Conservation (phyloP, 768 basidiomycete species). For the Hygrophorus pudorinus region DNA sequence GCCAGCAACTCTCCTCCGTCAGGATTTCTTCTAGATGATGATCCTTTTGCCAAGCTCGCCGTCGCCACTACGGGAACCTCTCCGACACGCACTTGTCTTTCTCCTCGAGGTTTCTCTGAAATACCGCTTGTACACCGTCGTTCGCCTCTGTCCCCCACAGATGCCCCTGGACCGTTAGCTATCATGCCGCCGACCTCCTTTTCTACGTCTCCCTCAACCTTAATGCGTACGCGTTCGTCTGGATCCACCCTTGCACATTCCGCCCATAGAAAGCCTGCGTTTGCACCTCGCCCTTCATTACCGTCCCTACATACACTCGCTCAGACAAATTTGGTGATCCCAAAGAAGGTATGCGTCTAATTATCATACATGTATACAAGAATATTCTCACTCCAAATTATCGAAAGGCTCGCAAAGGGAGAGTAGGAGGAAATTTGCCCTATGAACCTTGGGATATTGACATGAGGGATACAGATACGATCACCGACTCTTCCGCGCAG, state of each 20-base stretch:
- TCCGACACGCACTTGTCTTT: background rate
- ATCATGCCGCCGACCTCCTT: background rate
- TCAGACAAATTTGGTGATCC: conserved; percentile 34
- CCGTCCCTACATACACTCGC: conserved; percentile 42
- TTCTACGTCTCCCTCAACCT: conserved; percentile 2
- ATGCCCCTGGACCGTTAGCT: background rate
- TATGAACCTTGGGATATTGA: conserved; percentile 46
- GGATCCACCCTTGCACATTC: conserved; percentile 20
- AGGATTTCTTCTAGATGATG: conserved; percentile 52
- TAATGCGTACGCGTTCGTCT: conserved; percentile 8
- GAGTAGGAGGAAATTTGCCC: conserved; percentile 41
- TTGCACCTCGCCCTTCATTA: conserved; percentile 38
- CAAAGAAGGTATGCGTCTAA: conserved; percentile 31
- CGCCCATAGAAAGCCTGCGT: conserved; percentile 38
- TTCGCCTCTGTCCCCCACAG: conserved; percentile 9
- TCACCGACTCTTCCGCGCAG: conserved; percentile 10
- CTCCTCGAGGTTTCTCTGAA: background rate
- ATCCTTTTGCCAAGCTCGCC: conserved; percentile 62
- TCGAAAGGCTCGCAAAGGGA: conserved; percentile 38
- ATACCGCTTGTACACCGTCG: conserved; percentile 3
- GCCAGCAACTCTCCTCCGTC: conserved; percentile 24
- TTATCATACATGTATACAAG: conserved; percentile 4
- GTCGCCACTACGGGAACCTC: background rate
- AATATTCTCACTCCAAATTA: background rate
- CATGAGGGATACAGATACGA: conserved; percentile 9